Evolutionary conservation across 208 protist genomes (phyloP).

Genomic region (Sergeia podlipaevii): DNA sequence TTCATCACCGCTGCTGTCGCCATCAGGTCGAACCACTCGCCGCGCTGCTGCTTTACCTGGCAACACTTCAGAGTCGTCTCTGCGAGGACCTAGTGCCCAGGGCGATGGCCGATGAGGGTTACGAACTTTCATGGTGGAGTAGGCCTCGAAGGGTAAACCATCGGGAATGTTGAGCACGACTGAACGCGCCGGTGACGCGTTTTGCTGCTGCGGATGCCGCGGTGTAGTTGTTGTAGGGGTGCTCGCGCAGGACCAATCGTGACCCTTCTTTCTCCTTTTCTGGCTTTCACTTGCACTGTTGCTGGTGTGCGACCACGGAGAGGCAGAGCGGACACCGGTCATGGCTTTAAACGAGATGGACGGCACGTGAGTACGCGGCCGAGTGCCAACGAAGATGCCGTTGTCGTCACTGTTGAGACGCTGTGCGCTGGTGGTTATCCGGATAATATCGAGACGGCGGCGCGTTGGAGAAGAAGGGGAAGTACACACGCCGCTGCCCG

Average conservation of each 20-base stretch:
- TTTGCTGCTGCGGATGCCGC: background rate
- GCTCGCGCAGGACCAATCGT: background rate
- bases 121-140: constrained; percentile 54
- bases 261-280: background rate
- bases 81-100: constrained; percentile 58
- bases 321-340: constrained; percentile 25
- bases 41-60: background rate
- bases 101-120: constrained; percentile 60
- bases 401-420: constrained; percentile 6
- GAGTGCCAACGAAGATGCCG: constrained; percentile 21
- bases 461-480: too few relatives aligned
- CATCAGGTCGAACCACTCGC: background rate
- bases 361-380: constrained; percentile 30
- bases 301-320: constrained; percentile 7
- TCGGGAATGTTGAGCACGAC: constrained; percentile 20
- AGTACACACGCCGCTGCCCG: too few relatives aligned
- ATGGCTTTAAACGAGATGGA: constrained; percentile 30
- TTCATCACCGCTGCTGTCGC: background rate
- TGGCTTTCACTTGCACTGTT: background rate
- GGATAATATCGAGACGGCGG: background rate
- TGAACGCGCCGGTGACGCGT: background rate
- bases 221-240: background rate
- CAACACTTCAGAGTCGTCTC: constrained; percentile 3
- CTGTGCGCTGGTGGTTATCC: background rate
- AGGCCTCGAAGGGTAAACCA: constrained; percentile 35